Percentiles rank a stretch among this genome's conserved stretches.
Evolutionary conservation across 495 filamentous ascomycete species (phyloP).

Genomic region (Hypomontagnella submonticulosa): DNA sequence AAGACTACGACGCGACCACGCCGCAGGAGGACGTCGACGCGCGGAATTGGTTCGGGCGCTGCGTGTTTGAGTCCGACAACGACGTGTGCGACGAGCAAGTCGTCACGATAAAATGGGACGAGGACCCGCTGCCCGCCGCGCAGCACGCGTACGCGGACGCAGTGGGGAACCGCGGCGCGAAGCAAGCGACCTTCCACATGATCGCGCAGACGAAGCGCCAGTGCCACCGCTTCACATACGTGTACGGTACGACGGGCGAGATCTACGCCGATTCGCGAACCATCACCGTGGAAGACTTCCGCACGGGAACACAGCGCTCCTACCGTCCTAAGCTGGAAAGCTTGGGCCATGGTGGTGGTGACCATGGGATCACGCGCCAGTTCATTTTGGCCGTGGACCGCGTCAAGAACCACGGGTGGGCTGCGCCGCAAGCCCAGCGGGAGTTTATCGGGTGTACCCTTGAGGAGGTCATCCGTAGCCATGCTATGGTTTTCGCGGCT

Average conservation of each 20-base stretch:
- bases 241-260: slow-evolving; percentile 89
- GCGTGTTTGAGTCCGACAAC: slow-evolving; percentile 93
- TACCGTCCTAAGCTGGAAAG: slow-evolving; percentile 64
- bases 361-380: slow-evolving; percentile 80
- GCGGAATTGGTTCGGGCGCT: slow-evolving; percentile 88
- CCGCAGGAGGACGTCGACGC: slow-evolving; percentile 66
- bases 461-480: slow-evolving; percentile 86
- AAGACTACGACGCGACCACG: slow-evolving; percentile 71
- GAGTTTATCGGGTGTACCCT: slow-evolving; percentile 80
- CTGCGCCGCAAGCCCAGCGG: slow-evolving; percentile 77
- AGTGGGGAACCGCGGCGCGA: slow-evolving; percentile 67
- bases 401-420: slow-evolving; percentile 76
- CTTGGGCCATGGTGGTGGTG: slow-evolving; percentile 86
- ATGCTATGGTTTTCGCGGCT: slow-evolving; percentile 93
- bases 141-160: slow-evolving; percentile 13
- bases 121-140: slow-evolving; percentile 58
- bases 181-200: slow-evolving; percentile 94
- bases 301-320: slow-evolving; percentile 62
- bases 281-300: slow-evolving; percentile 74
- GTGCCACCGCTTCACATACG: slow-evolving; percentile 80
- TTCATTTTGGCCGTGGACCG: slow-evolving; percentile 84
- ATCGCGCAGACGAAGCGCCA: slow-evolving; percentile 87
- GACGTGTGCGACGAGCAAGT: slow-evolving; percentile 91
- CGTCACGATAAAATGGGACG: slow-evolving; percentile 87
- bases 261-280: slow-evolving; percentile 78